Base-by-base conservation (phyloP, 2,329 filamentous ascomycete genomes). In the Aspergillus ochraceoroseus region DNA sequence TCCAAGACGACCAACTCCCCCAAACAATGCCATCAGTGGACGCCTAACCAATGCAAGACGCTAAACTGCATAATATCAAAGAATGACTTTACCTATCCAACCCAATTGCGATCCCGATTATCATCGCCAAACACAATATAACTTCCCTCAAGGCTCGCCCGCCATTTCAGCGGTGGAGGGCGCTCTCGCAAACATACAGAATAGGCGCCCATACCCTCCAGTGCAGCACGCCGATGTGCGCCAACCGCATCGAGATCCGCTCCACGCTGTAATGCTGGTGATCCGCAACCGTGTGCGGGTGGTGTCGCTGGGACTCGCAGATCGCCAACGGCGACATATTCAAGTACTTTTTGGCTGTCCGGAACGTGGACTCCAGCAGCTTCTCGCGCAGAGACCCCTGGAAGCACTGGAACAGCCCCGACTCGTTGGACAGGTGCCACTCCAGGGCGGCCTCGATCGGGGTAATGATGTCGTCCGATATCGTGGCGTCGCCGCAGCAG, bases 201-300 rank as follows among this genome's bases (percentile, higher is more conserved):
- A 94, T 70, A 2, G 79, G 77, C 1, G 78, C 77, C 87, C 89
- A 96, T 2, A 95, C 83, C 33, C 86, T 77, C 88, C 89, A 95
- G 64, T 95, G 88, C 15, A 96, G 68, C 4, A 92, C 74, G 9
- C 85, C 80, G 30, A 95, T 79, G 57, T 95, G 90, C 4, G 87
- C 83, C 35, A 95, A 73, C 31, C 86, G 80, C 30, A 81, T 83
- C 1, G 86, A 80, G 61, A 95, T 78, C 43, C 60, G 57, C 34
- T 68, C 63, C 3, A 67, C 50, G 40, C 63, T 60, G 20, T 56
- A 53, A 20, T 60, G 57, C 23, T 61, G 58, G 13, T 61, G 51
- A 1, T 53, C 38, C 13, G 43, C 34, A 3, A 56, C 46, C 0
- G 49, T 32, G 7, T 49, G 45, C 5, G 55, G 47, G 29, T 55